Evolutionary conservation across 106 monocot genomes (phyloP).

Genomic region (Posidonia australis): DNA sequence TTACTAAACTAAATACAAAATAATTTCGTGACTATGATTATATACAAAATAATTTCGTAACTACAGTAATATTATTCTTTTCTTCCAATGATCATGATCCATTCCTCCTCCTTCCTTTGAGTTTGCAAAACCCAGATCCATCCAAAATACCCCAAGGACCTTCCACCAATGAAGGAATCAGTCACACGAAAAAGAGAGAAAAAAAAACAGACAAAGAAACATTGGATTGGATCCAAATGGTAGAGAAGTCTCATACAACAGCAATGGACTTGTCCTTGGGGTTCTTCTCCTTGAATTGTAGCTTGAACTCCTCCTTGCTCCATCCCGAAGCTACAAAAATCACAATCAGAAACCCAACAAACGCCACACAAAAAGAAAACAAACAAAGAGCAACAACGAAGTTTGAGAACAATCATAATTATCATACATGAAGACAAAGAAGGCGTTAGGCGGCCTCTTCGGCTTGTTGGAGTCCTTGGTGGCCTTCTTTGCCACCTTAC

Average conservation of each 20-base stretch:
- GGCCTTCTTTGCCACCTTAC: constrained; percentile 14
- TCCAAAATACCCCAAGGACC: too few species aligned
- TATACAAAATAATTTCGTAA: too few species aligned
- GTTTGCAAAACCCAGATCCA: too few species aligned
- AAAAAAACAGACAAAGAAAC: neutral
- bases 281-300: constrained; percentile 72
- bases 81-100: too few species aligned
- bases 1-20: too few species aligned
- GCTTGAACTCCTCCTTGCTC: constrained; percentile 72
- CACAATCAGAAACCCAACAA: neutral
- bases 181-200: neutral
- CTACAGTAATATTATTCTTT: too few species aligned
- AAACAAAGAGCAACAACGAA: neutral
- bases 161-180: neutral
- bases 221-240: neutral
- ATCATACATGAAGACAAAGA: constrained; percentile 39
- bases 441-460: constrained; percentile 38
- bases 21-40: too few species aligned
- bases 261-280: constrained; percentile 67
- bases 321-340: too few species aligned
- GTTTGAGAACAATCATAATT: neutral
- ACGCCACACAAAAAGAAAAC: neutral
- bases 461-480: constrained; percentile 39
- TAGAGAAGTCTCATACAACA: constrained; percentile 27
- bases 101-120: too few species aligned